Conservation (phyloP, 805 yeast species). For the Suhomyces vadensis region DNA sequence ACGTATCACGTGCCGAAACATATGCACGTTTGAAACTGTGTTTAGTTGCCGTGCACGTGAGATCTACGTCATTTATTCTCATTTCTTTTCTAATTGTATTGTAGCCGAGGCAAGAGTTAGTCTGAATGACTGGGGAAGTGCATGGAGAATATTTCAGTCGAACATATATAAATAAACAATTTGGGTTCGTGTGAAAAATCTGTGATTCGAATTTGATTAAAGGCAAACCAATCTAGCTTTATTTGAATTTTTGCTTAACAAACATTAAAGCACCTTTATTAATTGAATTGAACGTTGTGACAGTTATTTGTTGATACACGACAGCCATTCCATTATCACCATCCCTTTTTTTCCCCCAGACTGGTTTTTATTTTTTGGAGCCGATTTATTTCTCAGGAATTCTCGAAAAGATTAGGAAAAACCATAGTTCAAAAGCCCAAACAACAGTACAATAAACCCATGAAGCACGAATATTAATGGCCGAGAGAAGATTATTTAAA, state of each 20-base stretch:
- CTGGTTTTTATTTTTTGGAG: too few relatives aligned
- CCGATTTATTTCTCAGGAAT: too few relatives aligned
- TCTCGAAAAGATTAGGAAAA: too few relatives aligned
- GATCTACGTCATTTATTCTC: not conserved
- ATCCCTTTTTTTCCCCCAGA: conserved; percentile 1
- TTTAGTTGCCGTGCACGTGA: not conserved
- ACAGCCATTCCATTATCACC: not conserved
- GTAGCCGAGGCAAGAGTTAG: not conserved
- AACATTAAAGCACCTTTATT: too few relatives aligned
- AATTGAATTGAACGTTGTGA: conserved; percentile 1
- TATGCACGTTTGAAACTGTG: not conserved
- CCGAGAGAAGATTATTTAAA: conserved; percentile 42
- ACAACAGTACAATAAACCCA: not conserved
- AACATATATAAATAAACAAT: not conserved
- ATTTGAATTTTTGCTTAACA: too few relatives aligned
- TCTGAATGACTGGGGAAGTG: conserved; percentile 1
- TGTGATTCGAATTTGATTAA: too few relatives aligned
- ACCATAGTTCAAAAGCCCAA: too few relatives aligned
- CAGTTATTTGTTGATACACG: not conserved
- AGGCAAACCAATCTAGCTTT: too few relatives aligned
- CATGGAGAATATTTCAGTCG: not conserved
- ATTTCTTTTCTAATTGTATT: not conserved
- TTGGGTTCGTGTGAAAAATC: not conserved
- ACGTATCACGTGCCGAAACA: not conserved
- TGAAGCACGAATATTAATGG: conserved; percentile 24